Evolutionary conservation across 2,329 filamentous ascomycete genomes (phyloP).

Genomic region (Remersonia thermophila): DNA sequence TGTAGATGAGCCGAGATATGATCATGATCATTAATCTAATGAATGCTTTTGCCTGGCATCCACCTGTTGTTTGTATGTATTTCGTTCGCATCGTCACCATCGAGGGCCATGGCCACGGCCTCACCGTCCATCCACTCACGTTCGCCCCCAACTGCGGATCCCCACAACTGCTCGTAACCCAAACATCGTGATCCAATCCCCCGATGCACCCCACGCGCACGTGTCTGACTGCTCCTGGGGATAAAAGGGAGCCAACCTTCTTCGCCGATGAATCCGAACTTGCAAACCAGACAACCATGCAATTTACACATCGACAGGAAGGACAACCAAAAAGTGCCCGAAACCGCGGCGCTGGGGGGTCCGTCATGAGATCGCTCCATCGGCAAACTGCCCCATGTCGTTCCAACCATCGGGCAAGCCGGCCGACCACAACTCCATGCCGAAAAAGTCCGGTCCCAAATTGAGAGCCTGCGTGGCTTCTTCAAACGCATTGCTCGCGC

Average conservation of each 20-base stretch:
- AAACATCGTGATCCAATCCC: neutral
- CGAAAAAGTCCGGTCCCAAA: conserved; percentile 18
- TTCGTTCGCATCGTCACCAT: neutral
- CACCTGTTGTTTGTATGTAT: neutral
- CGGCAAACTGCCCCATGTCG: conserved; percentile 9
- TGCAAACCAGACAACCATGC: too few relatives aligned
- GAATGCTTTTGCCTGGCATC: neutral
- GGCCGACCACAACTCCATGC: conserved; percentile 12
- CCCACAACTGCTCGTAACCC: conserved; percentile 1
- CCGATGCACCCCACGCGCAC: conserved; percentile 11
- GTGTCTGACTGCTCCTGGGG: neutral
- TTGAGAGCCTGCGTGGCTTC: conserved; percentile 23
- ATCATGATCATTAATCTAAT: conserved; percentile 5
- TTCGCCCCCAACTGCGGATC: conserved; percentile 1
- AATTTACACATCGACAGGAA: too few relatives aligned
- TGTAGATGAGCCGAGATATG: conserved; percentile 1
- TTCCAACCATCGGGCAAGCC: conserved; percentile 19
- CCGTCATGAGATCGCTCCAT: neutral
- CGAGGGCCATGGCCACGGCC: too few relatives aligned
- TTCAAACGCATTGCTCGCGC: conserved; percentile 24
- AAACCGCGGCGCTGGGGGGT: too few relatives aligned
- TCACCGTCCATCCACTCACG: too few relatives aligned
- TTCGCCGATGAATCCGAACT: neutral
- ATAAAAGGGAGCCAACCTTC: neutral
- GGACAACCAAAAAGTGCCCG: too few relatives aligned